Conservation (phyloP, 306 rosid species). For the Casuarina cunninghamiana region DNA sequence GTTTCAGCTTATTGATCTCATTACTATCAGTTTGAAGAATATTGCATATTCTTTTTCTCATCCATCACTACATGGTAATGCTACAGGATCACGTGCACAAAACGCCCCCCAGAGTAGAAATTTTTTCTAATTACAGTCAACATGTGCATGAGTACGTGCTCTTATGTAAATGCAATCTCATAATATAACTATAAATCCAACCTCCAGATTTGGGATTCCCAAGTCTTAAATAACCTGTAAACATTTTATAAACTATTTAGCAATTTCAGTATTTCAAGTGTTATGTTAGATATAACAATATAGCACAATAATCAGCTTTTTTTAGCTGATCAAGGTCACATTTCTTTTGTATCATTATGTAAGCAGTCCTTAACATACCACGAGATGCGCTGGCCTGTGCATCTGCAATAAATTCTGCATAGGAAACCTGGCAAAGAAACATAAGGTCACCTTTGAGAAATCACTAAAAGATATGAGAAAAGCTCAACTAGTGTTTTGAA, state of each 20-base stretch:
- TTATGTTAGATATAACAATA: not conserved
- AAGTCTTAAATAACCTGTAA: not conserved
- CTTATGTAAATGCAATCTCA: too few species aligned
- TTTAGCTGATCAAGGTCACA: not conserved
- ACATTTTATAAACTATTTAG: not conserved
- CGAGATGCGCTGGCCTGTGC: slow-evolving; percentile 70
- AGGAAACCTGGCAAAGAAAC: slow-evolving; percentile 62
- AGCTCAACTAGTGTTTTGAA: slow-evolving; percentile 3
- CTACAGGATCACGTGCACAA: not conserved
- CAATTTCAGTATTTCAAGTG: not conserved
- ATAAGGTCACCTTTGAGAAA: slow-evolving; percentile 1
- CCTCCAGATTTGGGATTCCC: not conserved
- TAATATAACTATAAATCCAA: not conserved
- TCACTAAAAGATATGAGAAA: slow-evolving; percentile 2
- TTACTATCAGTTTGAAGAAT: not conserved
- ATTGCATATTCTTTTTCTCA: not conserved
- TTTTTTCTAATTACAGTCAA: not conserved
- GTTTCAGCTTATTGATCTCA: not conserved
- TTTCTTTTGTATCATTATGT: not conserved
- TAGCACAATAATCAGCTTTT: not conserved
- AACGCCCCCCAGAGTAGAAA: not conserved
- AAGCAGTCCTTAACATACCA: slow-evolving; percentile 43
- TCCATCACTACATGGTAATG: not conserved
- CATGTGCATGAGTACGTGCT: not conserved
- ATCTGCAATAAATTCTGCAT: slow-evolving; percentile 69